Percentiles rank a stretch among this genome's conserved stretches.
phyloP scores from a whole-genome alignment of 2,329 filamentous ascomycete species.

The Phoma sp. region DNA sequence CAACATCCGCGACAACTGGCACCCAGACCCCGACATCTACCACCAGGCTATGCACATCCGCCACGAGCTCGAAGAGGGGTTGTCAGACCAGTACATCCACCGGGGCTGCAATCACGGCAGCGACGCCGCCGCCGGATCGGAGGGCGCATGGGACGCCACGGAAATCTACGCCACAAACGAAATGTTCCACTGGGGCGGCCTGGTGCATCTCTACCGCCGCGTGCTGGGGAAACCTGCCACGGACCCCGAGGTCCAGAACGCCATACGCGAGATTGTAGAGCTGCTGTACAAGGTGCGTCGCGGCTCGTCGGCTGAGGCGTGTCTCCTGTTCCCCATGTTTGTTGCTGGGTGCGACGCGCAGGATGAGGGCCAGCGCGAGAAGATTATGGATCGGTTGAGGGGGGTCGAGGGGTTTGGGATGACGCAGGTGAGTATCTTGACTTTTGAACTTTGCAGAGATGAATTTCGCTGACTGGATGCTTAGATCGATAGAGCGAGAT shows the following conservation, averaged over 20 bases:
- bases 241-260: slow-evolving; percentile 67
- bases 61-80: slow-evolving; percentile 64
- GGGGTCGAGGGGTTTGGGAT: slow-evolving; percentile 76
- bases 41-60: slow-evolving; percentile 66
- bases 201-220: slow-evolving; percentile 77
- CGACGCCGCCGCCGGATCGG: slow-evolving; percentile 43
- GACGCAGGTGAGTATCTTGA: slow-evolving; percentile 66
- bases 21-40: slow-evolving; percentile 61
- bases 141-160: slow-evolving; percentile 61
- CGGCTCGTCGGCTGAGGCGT: slow-evolving; percentile 75
- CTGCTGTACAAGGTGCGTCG: slow-evolving; percentile 67
- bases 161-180: slow-evolving; percentile 77
- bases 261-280: slow-evolving; percentile 67
- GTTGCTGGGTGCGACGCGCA: slow-evolving; percentile 78
- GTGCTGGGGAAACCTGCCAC: slow-evolving; percentile 67
- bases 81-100: slow-evolving; percentile 44
- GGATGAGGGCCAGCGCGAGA: slow-evolving; percentile 61
- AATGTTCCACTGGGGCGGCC: slow-evolving; percentile 79
- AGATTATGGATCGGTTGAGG: slow-evolving; percentile 70
- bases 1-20: slow-evolving; percentile 63
- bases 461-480: background rate
- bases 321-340: slow-evolving; percentile 81
- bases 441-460: background rate
- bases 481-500: slow-evolving; percentile 65
- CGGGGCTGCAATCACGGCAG: slow-evolving; percentile 53